phyloP scores from a whole-genome alignment of 306 rosid species.

The Elaeagnus macrophylla region DNA sequence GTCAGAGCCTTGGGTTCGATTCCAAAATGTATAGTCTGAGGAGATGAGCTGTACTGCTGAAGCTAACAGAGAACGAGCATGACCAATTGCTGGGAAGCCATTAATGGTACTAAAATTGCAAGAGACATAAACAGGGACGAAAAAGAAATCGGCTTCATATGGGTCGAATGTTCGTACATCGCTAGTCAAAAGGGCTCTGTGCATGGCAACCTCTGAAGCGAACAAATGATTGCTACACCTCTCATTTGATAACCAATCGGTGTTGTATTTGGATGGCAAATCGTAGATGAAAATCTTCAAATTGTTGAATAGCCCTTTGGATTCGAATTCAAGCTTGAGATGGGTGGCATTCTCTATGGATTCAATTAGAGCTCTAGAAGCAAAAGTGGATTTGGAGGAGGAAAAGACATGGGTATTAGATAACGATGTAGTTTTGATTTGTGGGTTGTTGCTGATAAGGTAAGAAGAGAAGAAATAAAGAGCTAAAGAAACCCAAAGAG shows the following conservation, averaged over 20 bases:
- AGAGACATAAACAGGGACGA: constrained; percentile 85
- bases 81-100: constrained; percentile 92
- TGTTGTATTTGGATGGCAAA: constrained; percentile 57
- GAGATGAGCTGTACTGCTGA: constrained; percentile 55
- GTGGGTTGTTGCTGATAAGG: constrained; percentile 38
- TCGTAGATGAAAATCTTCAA: constrained; percentile 64
- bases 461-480: constrained; percentile 69
- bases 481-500: constrained; percentile 73
- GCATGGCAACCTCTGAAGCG: constrained; percentile 81
- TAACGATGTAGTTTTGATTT: constrained; percentile 13
- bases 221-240: constrained; percentile 65
- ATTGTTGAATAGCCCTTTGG: constrained; percentile 24
- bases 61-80: constrained; percentile 63
- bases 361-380: constrained; percentile 49
- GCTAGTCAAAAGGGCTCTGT: constrained; percentile 60
- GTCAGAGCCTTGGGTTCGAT: constrained; percentile 65
- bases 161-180: constrained; percentile 54
- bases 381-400: constrained; percentile 19
- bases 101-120: constrained; percentile 81
- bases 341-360: constrained; percentile 15
- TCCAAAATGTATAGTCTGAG: constrained; percentile 53
- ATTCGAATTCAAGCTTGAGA: constrained; percentile 4
- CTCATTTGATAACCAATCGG: constrained; percentile 50
- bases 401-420: constrained; percentile 22
- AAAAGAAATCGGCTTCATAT: constrained; percentile 64